These are phyloP conservation scores for Vaccinium corymbosum DNA, from an alignment of 148 eudicot species.

Conservation along the genomic window DNA sequence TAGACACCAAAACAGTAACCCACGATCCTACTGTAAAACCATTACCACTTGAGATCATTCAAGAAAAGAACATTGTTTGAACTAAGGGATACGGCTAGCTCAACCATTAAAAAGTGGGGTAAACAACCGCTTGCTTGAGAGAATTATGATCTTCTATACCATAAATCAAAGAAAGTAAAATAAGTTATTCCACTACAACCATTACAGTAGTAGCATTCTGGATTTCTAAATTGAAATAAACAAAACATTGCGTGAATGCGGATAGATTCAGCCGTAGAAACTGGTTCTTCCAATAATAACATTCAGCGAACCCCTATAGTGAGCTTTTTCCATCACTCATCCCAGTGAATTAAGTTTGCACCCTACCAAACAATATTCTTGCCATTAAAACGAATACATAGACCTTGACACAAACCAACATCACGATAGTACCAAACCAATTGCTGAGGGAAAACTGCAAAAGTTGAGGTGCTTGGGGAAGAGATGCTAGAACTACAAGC, in stretches of 20 bases:
- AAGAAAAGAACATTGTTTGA: neutral
- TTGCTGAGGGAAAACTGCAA: neutral
- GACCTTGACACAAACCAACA: neutral
- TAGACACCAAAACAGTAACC: neutral
- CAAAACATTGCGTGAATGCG: neutral
- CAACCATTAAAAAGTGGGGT: neutral
- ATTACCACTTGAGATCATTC: neutral
- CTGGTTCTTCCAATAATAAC: neutral
- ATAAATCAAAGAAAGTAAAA: neutral
- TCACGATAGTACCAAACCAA: neutral
- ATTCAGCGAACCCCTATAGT: neutral
- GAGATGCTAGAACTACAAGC: neutral
- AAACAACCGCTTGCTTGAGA: neutral
- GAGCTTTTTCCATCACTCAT: neutral
- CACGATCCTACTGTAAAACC: neutral
- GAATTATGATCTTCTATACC: neutral
- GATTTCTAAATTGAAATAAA: neutral
- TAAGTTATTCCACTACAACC: neutral
- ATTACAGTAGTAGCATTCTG: neutral
- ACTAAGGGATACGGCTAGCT: neutral
- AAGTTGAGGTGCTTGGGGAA: neutral
- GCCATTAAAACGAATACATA: neutral
- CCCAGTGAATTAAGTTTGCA: neutral
- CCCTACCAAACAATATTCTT: neutral
- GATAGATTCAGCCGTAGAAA: neutral